Conservation (phyloP, 495 filamentous ascomycete genomes). For the Tuber aestivum region DNA sequence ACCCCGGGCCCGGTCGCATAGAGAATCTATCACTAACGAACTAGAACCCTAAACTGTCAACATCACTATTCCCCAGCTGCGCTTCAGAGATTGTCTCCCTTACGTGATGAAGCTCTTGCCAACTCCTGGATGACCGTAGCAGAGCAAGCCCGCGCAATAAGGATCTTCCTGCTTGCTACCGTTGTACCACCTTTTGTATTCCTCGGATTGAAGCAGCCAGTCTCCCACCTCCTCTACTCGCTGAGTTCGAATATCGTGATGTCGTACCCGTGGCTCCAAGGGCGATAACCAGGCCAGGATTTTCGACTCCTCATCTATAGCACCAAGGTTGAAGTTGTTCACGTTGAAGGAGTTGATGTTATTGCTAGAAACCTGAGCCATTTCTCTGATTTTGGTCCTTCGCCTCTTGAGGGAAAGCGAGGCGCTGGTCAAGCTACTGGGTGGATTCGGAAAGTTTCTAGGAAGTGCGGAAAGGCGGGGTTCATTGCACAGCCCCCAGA, state of each 20-base stretch:
- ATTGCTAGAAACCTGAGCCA: neutral
- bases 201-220: neutral
- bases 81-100: neutral
- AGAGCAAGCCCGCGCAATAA: neutral
- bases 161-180: neutral
- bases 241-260: neutral
- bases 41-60: neutral
- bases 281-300: neutral
- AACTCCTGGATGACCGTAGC: neutral
- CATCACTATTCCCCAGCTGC: neutral
- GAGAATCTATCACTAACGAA: neutral
- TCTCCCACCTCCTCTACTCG: neutral
- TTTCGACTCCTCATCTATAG: neutral
- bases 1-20: neutral
- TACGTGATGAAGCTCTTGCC: neutral
- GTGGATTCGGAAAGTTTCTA: no score
- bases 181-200: neutral
- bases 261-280: neutral
- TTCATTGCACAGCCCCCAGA: no score
- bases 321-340: neutral
- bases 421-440: no score
- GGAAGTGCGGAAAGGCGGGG: no score
- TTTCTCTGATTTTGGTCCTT: no score
- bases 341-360: neutral
- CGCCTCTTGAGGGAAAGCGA: no score